Base-by-base conservation (phyloP, 306 rosid genomes). In the Mimosa bimucronata region DNA sequence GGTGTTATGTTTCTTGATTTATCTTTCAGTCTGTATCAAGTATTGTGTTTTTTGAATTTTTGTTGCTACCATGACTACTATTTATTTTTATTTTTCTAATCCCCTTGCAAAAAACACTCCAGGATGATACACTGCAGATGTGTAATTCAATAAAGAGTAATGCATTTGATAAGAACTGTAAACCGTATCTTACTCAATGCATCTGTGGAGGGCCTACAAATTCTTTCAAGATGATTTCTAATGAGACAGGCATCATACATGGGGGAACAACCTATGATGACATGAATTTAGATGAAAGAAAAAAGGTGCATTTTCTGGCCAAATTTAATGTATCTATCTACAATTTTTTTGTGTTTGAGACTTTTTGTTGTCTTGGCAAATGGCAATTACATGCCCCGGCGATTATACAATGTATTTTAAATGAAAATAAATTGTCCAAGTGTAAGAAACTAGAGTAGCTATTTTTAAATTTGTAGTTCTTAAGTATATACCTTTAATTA, bases 91-190 rank as follows among this genome's bases (percentile, higher is more conserved):
- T 80, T 80, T 86, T 79, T 73, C 40, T 64, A 68, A 70, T 74
- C 77, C 67, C 77, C 29, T 29, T 4, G 30, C 72, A 25, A 34
- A 34, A 57, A 57, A 58, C 25, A 19, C 44, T 18, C 26, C 85
- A 95, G 99, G 85, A 77, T 34, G 92, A 95, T 81, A 96, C 97
- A 42, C 92, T 86, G 86, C 89, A 82, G 87, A 73, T 89, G 95
- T 87, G 80, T 83, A 88, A 80, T 87, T 79, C 87, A 57, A 71
- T 95, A 46, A 84, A 70, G 88, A 82, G 72, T 79, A 76, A 74
- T 88, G 75, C 97, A 72, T 1, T 80, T 50, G 93, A 82, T 40
- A 83, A 64, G 46, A 74, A 23, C 38, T 83, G 89, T 76, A 85
- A 75, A 79, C 85, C 87, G 75, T 69, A 71, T 75, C 60, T 88